Evolutionary conservation across 495 filamentous ascomycete species (phyloP).

Genomic region (Neurospora sp.): DNA sequence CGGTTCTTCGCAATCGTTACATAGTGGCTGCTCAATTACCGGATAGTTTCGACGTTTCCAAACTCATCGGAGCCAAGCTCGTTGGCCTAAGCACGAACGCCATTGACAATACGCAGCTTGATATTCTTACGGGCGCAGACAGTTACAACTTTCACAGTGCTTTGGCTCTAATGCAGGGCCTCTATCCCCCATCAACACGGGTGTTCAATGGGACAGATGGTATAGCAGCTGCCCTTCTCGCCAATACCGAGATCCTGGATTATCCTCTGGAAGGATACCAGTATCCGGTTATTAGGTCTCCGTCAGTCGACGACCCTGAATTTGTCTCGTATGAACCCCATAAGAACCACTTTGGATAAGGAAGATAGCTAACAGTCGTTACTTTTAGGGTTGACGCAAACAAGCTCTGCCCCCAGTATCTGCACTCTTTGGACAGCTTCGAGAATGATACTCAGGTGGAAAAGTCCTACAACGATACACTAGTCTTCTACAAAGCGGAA

Average conservation of each 20-base stretch:
- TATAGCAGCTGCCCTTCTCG: constrained; percentile 14
- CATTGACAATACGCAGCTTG: constrained; percentile 31
- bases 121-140: constrained; percentile 24
- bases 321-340: constrained; percentile 23
- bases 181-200: constrained; percentile 29
- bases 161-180: constrained; percentile 32
- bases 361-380: neutral
- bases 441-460: constrained; percentile 10
- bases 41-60: constrained; percentile 11
- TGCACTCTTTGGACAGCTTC: constrained; percentile 16
- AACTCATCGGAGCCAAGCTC: constrained; percentile 14
- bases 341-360: accelerated
- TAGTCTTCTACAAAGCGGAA: constrained; percentile 25
- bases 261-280: constrained; percentile 33
- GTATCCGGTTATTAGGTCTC: constrained; percentile 28
- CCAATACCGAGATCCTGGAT: constrained; percentile 23
- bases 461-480: constrained; percentile 16
- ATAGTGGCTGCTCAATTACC: neutral
- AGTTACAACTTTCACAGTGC: constrained; percentile 23
- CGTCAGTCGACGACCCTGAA: constrained; percentile 20
- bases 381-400: constrained; percentile 24
- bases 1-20: constrained; percentile 28
- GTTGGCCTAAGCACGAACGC: constrained; percentile 22
- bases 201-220: constrained; percentile 22
- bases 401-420: constrained; percentile 19